Evolutionary conservation across 2,329 filamentous ascomycete genomes (phyloP).

Genomic region (Orbilia oligospora): DNA sequence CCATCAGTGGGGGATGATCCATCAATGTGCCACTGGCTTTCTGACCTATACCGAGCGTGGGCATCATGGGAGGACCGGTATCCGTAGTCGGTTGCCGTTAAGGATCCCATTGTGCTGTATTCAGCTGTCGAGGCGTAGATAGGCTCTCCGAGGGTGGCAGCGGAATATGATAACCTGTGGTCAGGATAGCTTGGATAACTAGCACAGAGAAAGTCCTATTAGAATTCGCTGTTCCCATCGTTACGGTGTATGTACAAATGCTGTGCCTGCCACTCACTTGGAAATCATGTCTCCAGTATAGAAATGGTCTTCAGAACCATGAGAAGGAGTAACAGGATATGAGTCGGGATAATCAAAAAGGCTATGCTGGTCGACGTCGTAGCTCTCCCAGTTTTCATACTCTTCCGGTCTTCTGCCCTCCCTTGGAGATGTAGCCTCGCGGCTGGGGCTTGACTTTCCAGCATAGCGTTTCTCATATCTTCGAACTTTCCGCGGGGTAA

Average conservation of each 20-base stretch:
- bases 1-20: conserved; percentile 59
- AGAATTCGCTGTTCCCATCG: conserved; percentile 33
- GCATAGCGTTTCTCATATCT: conserved; percentile 60
- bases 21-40: conserved; percentile 61
- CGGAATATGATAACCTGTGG: conserved; percentile 51
- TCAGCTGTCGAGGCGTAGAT: conserved; percentile 49
- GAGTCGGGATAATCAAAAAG: conserved; percentile 55
- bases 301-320: conserved; percentile 58
- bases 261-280: conserved; percentile 39
- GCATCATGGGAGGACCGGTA: conserved; percentile 53
- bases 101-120: conserved; percentile 58
- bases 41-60: conserved; percentile 61
- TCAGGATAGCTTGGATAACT: conserved; percentile 57
- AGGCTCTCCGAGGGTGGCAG: conserved; percentile 56
- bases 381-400: conserved; percentile 47
- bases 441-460: conserved; percentile 52
- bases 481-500: conserved; percentile 58
- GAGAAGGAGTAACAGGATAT: conserved; percentile 56
- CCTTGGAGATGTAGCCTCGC: conserved; percentile 47
- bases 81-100: conserved; percentile 57
- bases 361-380: conserved; percentile 41
- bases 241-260: conserved; percentile 31
- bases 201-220: conserved; percentile 28
- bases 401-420: conserved; percentile 53
- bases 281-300: conserved; percentile 54